These are phyloP conservation scores for Lenwebbia sp. DNA, from an alignment of 345 rosid genomes.

Conservation along the genomic window DNA sequence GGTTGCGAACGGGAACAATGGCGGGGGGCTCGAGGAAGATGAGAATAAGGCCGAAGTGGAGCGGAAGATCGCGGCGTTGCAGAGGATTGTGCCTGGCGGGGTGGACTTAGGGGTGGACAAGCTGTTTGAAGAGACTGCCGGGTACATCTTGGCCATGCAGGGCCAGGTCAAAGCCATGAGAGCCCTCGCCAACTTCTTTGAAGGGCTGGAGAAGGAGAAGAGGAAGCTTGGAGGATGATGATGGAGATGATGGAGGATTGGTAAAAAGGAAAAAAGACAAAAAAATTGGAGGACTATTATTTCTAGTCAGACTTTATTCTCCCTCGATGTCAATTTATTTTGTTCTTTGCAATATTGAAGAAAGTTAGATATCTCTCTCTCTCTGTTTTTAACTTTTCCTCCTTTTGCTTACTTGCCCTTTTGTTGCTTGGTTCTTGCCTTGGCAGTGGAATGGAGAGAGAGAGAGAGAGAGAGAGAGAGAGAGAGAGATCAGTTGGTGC, in stretches of 20 bases:
- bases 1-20: neutral
- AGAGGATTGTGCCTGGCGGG: conserved; percentile 71
- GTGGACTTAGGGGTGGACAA: conserved; percentile 42
- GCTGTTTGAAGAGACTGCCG: conserved; percentile 68
- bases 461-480: neutral
- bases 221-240: conserved; percentile 43
- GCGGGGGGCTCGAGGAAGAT: conserved; percentile 5
- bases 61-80: conserved; percentile 49
- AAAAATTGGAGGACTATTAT: neutral
- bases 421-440: neutral
- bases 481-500: neutral
- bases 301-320: neutral
- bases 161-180: conserved; percentile 54
- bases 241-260: neutral
- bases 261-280: neutral
- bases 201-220: conserved; percentile 40
- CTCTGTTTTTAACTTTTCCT: neutral
- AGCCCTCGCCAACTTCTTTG: conserved; percentile 33
- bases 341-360: neutral
- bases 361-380: neutral
- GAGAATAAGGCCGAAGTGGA: conserved; percentile 30
- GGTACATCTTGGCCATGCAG: conserved; percentile 47
- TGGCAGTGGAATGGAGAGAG: neutral
- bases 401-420: neutral
- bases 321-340: neutral